These are phyloP conservation scores for Colletotrichum sp. DNA, from an alignment of 2,329 filamentous ascomycete species.

Conservation along the genomic window DNA sequence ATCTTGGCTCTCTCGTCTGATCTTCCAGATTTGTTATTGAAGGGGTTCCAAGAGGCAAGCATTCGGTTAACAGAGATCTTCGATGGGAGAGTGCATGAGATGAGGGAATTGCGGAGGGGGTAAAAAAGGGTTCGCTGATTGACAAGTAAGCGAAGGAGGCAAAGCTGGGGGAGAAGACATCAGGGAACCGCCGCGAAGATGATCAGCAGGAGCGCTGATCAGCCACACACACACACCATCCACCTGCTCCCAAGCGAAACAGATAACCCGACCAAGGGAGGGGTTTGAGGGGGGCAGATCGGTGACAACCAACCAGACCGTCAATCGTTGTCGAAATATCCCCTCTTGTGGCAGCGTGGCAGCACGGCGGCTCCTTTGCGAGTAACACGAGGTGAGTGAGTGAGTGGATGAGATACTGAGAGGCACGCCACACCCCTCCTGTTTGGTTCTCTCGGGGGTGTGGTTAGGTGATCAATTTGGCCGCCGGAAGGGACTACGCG, in stretches of 20 bases:
- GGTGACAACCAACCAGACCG: not conserved
- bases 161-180: not conserved
- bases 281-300: not conserved
- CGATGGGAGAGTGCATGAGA: not conserved
- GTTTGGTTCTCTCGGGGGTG: not conserved
- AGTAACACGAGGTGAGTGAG: not conserved
- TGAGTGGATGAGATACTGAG: not conserved
- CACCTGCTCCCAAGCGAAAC: not conserved
- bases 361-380: not conserved
- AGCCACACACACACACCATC: not conserved
- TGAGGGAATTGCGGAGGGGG: not conserved
- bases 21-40: not conserved
- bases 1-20: not conserved
- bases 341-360: not conserved
- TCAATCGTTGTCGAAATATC: not conserved
- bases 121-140: not conserved
- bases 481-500: not conserved
- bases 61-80: not conserved
- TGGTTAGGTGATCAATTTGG: not conserved
- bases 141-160: not conserved
- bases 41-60: not conserved
- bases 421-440: not conserved
- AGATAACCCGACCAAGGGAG: not conserved
- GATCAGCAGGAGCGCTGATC: constrained; percentile 12
- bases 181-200: not conserved